Conservation (phyloP, 192 early-diverging fungal genomes). For the Backusella liffmaniae region DNA sequence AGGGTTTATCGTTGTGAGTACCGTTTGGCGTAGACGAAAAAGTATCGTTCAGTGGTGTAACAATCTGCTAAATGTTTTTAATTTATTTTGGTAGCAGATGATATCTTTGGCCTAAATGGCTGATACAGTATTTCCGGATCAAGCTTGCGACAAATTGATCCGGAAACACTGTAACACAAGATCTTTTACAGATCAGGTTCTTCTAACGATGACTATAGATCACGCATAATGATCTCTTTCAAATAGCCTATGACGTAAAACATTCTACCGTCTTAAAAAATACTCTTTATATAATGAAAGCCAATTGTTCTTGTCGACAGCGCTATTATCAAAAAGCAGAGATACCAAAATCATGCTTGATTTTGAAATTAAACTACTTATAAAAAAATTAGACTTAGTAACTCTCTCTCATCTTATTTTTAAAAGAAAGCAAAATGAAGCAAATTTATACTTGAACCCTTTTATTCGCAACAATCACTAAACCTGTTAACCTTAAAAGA, state of each 20-base stretch:
- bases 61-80: not conserved
- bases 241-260: not conserved
- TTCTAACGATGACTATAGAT: not conserved
- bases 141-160: too few relatives aligned
- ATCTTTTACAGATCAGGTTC: not conserved
- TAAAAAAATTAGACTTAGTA: not conserved
- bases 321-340: not conserved
- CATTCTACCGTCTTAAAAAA: not conserved
- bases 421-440: not conserved
- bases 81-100: not conserved
- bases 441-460: not conserved
- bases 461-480: not conserved
- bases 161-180: too few relatives aligned
- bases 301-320: not conserved
- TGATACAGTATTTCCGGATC: too few relatives aligned
- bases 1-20: not conserved
- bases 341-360: not conserved
- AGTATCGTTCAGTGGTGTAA: not conserved
- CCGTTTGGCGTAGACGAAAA: not conserved
- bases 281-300: not conserved
- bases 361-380: not conserved
- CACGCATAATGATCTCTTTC: not conserved
- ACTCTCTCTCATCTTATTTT: not conserved
- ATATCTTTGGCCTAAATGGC: not conserved
- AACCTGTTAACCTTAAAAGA: not conserved